phyloP scores from a whole-genome alignment of 768 basidiomycete genomes.

The Naematelia aurantialba region DNA sequence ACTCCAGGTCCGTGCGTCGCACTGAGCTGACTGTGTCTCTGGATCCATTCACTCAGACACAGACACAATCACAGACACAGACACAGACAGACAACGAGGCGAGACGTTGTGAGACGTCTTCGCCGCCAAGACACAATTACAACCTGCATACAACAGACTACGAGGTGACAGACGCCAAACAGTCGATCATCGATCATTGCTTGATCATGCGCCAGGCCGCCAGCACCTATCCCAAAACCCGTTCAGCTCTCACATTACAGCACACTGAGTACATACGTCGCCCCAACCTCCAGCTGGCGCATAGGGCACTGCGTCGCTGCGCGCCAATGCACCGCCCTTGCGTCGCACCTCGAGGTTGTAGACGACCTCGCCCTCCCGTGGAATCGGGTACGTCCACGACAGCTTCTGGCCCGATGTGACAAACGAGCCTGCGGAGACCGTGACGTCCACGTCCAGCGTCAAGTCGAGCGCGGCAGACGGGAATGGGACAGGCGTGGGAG shows the following conservation, averaged over 20 bases:
- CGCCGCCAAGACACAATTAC: no score
- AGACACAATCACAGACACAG: no score
- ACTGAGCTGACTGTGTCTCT: no score
- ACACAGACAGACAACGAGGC: no score
- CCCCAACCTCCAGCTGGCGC: slow-evolving; percentile 32
- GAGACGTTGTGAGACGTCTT: no score
- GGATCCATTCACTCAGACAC: no score
- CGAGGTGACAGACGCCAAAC: no score
- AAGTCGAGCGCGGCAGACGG: slow-evolving; percentile 6
- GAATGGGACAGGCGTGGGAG: background rate
- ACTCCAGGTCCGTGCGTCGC: no score
- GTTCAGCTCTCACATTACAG: background rate
- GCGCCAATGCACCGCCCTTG: slow-evolving; percentile 53
- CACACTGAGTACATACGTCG: slow-evolving; percentile 35
- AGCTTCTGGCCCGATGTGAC: slow-evolving; percentile 57
- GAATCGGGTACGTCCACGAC: slow-evolving; percentile 56
- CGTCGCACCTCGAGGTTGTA: slow-evolving; percentile 55
- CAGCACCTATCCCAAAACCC: background rate
- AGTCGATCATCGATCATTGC: no score
- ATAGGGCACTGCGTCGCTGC: slow-evolving; percentile 16
- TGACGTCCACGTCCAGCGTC: slow-evolving; percentile 35
- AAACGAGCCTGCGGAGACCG: slow-evolving; percentile 56
- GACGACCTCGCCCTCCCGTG: slow-evolving; percentile 41
- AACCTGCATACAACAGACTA: background rate
- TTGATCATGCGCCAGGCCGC: background rate